Base-by-base conservation (phyloP, 345 rosid genomes). In the Leavenworthia alabamica region DNA sequence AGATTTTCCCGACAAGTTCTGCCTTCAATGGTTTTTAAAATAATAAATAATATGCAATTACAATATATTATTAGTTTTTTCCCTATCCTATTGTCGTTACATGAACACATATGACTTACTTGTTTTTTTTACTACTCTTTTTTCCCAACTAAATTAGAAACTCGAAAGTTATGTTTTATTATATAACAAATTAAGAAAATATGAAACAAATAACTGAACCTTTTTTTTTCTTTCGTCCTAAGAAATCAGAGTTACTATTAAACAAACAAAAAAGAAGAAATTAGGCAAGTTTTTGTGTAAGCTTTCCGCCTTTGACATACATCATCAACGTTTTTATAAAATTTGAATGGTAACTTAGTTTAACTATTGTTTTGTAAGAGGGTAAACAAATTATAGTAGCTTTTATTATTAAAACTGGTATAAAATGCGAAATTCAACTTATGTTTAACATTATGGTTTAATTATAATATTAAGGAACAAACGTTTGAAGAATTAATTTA, bases 1-100 rank as follows among this genome's bases (percentile, higher is more conserved):
- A 68, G 55, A 60, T 60, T 68, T 27, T 23, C 24, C 23, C 45
- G 39, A 60, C 61, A 60, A 48, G 60, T n/a, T 68, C 73, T 68
- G 54, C 17, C 47, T 51, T 60, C 16, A 60, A 14, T 40, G 65
- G 42, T 1, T 22, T 27, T 20, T 3, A n/a, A 31, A 22, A 11
- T 20, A 45, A 12, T 20, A 19, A 54, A 12, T n/a, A 10, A 13
- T 44, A 19, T 17, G 55, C 55, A 28, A 23, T n/a, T 19, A 29
- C 19, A 7, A 11, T 33, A 19, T 53, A 19, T 22, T 59, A 59
- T 22, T 19, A 14, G 10, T 11, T 23, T 26, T 23, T 26, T 48
- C 20, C 22, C 12, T 20, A 28, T 40, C 6, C 9, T 59, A n/a
- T 41, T 41, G 60, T 50, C 72, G 39, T 59, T 31, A 59, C 53